Base-by-base conservation (phyloP, 2,329 filamentous ascomycete genomes). In the Arthrobotrys megalospora region DNA sequence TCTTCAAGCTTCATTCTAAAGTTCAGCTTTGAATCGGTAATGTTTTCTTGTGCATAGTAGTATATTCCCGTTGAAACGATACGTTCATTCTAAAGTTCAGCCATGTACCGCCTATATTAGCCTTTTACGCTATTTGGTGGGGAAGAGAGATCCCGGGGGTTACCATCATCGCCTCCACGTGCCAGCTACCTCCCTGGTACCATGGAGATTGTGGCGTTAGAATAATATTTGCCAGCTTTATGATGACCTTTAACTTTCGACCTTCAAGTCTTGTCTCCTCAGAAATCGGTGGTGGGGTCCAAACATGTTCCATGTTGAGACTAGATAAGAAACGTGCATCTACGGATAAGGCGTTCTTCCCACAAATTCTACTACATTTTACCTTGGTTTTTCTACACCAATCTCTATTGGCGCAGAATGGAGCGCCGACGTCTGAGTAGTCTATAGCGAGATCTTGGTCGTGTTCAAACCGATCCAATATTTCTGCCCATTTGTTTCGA, bases 1-100 rank as follows among this genome's bases (percentile, higher is more conserved):
- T 28, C 2, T 28, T 5, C 2, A 28, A 28, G 24, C 24, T 28
- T 28, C 24, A 28, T 28, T 28, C 86, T 86, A 81, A 91, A 90
- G 2, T 84, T 83, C 3, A 91, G 85, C 4, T 81, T 81, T 62
- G 85, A 86, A 0, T 87, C 85, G 0, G 87, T 87, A 60, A 91
- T 87, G 82, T 92, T 92, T 0, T 89, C 86, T 52, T 82, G 84
- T 77, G 90, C 88, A 80, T 89, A 89, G 82, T 90, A 90, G 83
- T 89, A 90, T 19, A 92, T 84, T 0, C 90, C 88, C 0, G 89
- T 89, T 0, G 89, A 89, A 79, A 86, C 87, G 41, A 92, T 91
- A 77, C 88, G 88, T 82, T 92, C 90, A 80, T 92, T 91, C 83
- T 85, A 50, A 2, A 65, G 5, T 28, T 28, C 2, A 28, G 5